Evolutionary conservation across 2,329 filamentous ascomycete species (phyloP).

Genomic region (Penicillium sp.): DNA sequence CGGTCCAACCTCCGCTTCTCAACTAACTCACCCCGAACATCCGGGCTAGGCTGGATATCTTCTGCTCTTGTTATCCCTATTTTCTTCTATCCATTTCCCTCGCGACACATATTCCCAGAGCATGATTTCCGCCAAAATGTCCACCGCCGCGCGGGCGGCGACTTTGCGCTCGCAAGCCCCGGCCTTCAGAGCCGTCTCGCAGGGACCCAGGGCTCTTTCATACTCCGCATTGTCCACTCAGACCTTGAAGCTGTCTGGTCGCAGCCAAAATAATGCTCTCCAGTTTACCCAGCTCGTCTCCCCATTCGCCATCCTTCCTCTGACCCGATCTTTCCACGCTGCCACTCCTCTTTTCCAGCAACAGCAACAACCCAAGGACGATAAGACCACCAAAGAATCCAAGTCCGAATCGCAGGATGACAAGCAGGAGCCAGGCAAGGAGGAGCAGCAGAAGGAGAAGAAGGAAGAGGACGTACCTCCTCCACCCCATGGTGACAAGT

Average conservation of each 20-base stretch:
- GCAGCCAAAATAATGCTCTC: constrained; percentile 39
- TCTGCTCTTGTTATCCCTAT: constrained; percentile 13
- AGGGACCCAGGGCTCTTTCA: constrained; percentile 39
- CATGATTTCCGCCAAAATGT: constrained; percentile 47
- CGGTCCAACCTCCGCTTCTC: constrained; percentile 34
- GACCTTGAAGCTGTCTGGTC: constrained; percentile 27
- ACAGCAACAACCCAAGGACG: constrained; percentile 39
- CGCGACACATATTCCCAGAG: constrained; percentile 26
- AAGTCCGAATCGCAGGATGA: constrained; percentile 50
- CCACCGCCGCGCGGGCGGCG: constrained; percentile 43
- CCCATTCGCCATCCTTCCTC: constrained; percentile 40
- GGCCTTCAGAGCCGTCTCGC: constrained; percentile 39
- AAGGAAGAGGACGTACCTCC: constrained; percentile 70
- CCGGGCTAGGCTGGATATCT: constrained; percentile 29
- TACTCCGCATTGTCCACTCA: constrained; percentile 45
- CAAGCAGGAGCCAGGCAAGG: constrained; percentile 48
- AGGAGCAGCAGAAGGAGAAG: constrained; percentile 55
- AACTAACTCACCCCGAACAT: constrained; percentile 27
- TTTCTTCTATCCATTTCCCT: constrained; percentile 7
- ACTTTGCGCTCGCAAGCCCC: constrained; percentile 41
- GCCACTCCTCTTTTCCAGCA: constrained; percentile 39
- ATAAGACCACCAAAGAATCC: constrained; percentile 43
- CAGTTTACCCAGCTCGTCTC: constrained; percentile 40
- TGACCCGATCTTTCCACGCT: constrained; percentile 45
- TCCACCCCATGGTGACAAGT: constrained; percentile 97